Evolutionary conservation across 352 stramenopile species (phyloP).

Genomic region (Phytophthora rubi): DNA sequence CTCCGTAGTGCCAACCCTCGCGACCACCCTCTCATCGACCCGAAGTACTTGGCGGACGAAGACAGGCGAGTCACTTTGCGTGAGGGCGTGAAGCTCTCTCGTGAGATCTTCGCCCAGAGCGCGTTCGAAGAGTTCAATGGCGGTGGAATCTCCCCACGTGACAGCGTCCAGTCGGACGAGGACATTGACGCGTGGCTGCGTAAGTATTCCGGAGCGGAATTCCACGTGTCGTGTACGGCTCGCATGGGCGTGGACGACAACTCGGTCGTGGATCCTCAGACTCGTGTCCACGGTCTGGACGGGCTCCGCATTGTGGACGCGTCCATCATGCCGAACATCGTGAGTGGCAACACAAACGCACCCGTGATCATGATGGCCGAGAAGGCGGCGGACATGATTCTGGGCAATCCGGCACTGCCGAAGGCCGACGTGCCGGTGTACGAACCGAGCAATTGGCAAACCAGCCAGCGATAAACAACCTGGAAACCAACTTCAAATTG

Average conservation of each 20-base stretch:
- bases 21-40: constrained; percentile 77
- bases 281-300: constrained; percentile 87
- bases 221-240: constrained; percentile 89
- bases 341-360: constrained; percentile 94
- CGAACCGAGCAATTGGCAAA: constrained; percentile 62
- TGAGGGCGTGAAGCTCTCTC: constrained; percentile 69
- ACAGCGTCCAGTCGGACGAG: constrained; percentile 57
- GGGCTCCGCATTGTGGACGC: constrained; percentile 91
- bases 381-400: constrained; percentile 92
- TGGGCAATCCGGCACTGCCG: constrained; percentile 62
- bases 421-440: constrained; percentile 74
- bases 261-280: constrained; percentile 86
- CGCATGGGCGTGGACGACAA: constrained; percentile 77
- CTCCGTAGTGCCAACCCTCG: constrained; percentile 73
- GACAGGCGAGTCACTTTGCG: constrained; percentile 75
- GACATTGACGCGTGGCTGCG: constrained; percentile 86
- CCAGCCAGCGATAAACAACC: constrained; percentile 47
- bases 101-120: constrained; percentile 86
- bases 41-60: constrained; percentile 82
- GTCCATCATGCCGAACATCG: constrained; percentile 93
- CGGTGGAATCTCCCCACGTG: constrained; percentile 64
- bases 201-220: constrained; percentile 77
- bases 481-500: not conserved
- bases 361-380: constrained; percentile 93
- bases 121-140: constrained; percentile 81